A percentile compares a stretch with the other conserved stretches of the same genome.
Evolutionary conservation across 2,329 filamentous ascomycete genomes (phyloP).

Genomic region (Metarhizium anisopliae): DNA sequence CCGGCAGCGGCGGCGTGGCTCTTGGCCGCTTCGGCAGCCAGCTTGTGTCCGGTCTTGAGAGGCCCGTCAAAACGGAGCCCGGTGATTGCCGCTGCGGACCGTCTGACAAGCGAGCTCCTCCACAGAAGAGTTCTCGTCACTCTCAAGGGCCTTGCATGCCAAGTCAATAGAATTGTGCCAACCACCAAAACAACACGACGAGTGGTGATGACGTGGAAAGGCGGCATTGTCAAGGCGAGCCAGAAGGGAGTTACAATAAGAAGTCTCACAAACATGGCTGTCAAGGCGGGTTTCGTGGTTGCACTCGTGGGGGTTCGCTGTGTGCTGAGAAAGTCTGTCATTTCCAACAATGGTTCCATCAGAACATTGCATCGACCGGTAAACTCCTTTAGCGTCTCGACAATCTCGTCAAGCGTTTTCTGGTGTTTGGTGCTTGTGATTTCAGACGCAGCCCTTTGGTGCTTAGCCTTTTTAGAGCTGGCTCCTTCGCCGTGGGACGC

Average conservation of each 20-base stretch:
- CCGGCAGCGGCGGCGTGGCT: constrained; percentile 13
- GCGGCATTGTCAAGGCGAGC: constrained; percentile 74
- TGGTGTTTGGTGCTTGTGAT: constrained; percentile 64
- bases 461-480: constrained; percentile 23
- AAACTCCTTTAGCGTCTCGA: constrained; percentile 84
- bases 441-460: constrained; percentile 44
- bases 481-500: constrained; percentile 15
- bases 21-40: constrained; percentile 14
- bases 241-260: constrained; percentile 82
- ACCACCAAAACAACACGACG: constrained; percentile 73
- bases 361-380: constrained; percentile 88
- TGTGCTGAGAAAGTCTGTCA: constrained; percentile 90
- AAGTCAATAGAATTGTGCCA: constrained; percentile 82
- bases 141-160: constrained; percentile 81
- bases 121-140: constrained; percentile 83
- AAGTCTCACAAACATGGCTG: constrained; percentile 80
- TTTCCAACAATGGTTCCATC: constrained; percentile 75
- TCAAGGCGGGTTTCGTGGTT: constrained; percentile 83
- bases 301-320: constrained; percentile 85
- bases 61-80: constrained; percentile 64
- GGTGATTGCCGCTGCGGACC: constrained; percentile 62
- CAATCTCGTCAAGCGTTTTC: constrained; percentile 94
- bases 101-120: constrained; percentile 71
- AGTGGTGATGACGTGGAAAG: constrained; percentile 76
- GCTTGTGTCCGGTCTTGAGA: constrained; percentile 21